phyloP scores from a whole-genome alignment of 305 asterid species.

The Solanum hybrid region DNA sequence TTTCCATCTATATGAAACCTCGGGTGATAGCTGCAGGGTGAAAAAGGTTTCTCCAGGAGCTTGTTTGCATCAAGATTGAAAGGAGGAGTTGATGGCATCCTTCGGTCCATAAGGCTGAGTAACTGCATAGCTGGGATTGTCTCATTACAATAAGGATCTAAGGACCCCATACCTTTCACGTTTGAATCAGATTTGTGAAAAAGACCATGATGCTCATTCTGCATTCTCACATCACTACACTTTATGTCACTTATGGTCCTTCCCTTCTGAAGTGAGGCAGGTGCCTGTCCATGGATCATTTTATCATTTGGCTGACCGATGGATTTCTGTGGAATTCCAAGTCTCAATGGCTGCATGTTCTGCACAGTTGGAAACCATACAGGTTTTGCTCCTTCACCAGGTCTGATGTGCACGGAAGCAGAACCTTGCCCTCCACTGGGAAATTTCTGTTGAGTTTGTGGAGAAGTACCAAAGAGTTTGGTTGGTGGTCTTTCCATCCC shows the following conservation, averaged over 20 bases:
- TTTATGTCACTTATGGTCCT: constrained; percentile 41
- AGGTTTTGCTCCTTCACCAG: constrained; percentile 25
- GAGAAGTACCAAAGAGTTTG: constrained; percentile 25
- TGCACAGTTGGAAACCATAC: constrained; percentile 35
- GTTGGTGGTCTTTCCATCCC: constrained; percentile 23
- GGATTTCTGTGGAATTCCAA: constrained; percentile 20
- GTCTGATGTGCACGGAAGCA: constrained; percentile 21
- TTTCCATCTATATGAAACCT: constrained; percentile 29
- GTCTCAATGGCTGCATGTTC: constrained; percentile 29
- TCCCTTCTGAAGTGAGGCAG: constrained; percentile 30
- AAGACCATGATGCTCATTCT: constrained; percentile 9
- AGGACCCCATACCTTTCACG: constrained; percentile 24
- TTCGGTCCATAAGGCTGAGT: constrained; percentile 63
- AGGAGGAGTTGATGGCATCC: constrained; percentile 26
- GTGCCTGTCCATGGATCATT: constrained; percentile 12
- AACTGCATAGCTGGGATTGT: constrained; percentile 78
- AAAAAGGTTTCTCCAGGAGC: constrained; percentile 35
- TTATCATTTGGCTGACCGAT: constrained; percentile 20
- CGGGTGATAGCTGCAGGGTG: constrained; percentile 45
- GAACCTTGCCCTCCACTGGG: constrained; percentile 23
- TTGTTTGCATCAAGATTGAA: constrained; percentile 20
- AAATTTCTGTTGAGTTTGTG: constrained; percentile 26
- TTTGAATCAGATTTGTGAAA: constrained; percentile 13
- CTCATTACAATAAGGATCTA: constrained; percentile 48
- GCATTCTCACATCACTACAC: constrained; percentile 30